Conservation (phyloP, 192 early-diverging fungal genomes). For the Mortierella claussenii region DNA sequence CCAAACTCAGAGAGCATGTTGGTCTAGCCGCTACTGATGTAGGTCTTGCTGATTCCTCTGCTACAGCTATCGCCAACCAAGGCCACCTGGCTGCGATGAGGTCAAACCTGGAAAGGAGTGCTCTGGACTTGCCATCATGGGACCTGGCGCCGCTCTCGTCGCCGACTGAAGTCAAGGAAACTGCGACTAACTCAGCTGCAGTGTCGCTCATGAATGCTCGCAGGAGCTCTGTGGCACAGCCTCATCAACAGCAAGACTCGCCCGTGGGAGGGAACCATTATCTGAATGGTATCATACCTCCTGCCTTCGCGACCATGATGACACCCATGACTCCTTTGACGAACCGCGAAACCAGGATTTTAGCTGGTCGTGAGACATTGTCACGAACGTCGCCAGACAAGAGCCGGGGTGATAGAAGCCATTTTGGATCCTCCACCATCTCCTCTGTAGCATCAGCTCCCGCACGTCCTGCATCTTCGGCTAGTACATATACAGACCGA, state of each 20-base stretch:
- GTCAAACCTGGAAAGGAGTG: conserved; percentile 13
- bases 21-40: conserved; percentile 12
- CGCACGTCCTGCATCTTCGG: not conserved
- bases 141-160: conserved; percentile 42
- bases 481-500: not conserved
- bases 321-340: conserved; percentile 41
- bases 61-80: conserved; percentile 1
- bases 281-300: conserved; percentile 12
- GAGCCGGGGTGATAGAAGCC: conserved; percentile 10
- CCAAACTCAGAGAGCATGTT: not conserved
- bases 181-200: not conserved
- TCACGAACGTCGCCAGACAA: conserved; percentile 16
- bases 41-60: conserved; percentile 21
- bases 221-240: not conserved
- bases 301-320: conserved; percentile 20
- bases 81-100: not conserved
- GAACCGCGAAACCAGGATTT: conserved; percentile 24
- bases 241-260: conserved; percentile 5
- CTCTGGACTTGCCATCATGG: conserved; percentile 30
- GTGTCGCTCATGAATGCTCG: conserved; percentile 19
- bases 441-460: conserved; percentile 10
- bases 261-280: not conserved
- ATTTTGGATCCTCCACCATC: conserved; percentile 25
- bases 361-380: conserved; percentile 39
- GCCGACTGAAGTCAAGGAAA: conserved; percentile 32